Evolutionary conservation across 2,329 filamentous ascomycete species (phyloP), one percentile per base, ranked within the genome.

Genomic region (Microsporum ferrugineum): DNA sequence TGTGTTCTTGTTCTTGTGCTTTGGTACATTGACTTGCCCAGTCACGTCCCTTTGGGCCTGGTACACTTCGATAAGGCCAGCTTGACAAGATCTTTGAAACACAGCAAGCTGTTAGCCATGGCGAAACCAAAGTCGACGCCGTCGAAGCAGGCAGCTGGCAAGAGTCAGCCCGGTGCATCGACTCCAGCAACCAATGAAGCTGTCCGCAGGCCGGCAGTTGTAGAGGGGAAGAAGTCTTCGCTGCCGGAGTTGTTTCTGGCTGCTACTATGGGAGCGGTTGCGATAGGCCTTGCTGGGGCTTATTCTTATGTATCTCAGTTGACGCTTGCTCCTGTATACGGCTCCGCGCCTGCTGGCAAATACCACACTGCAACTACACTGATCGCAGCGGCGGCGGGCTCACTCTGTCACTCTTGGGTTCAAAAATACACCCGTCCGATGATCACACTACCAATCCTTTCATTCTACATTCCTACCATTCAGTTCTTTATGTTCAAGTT

Each of bases 321-420:
- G 64, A 86, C 83, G 43, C 79, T 97, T 38, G 88, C 90, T 23
- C 94, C 94, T 1, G 88, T 95, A 8, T 97, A 95, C 73, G 94
- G 94, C 59, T 85, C 86, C 14, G 88, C 95, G 41, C 88, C 92
- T 1, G 80, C 90, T 0, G 81, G 83, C 0, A 78, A 87, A 65
- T 88, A 86, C 72, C 92, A 96, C 71, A 76, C 80, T 58, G 82
- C 82, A 70, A 80, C 85, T 63, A 77, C 90, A 64, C 84, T 84
- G 67, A 76, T 82, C 2, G 85, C 84, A 33, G 84, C 85, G 63
- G 86, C 91, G 64, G 72, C 85, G 14, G 90, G 89, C 38, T 89
- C 89, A 82, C 81, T 88, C 6, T 79, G 81, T 31, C 88, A 88
- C 69, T 71, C 86, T 56, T 76, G 80, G 10, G 70, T 76, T 6